These are phyloP conservation scores for Blepharisma undulans DNA, from an alignment of 169 alveolate genomes.

Conservation along the genomic window DNA sequence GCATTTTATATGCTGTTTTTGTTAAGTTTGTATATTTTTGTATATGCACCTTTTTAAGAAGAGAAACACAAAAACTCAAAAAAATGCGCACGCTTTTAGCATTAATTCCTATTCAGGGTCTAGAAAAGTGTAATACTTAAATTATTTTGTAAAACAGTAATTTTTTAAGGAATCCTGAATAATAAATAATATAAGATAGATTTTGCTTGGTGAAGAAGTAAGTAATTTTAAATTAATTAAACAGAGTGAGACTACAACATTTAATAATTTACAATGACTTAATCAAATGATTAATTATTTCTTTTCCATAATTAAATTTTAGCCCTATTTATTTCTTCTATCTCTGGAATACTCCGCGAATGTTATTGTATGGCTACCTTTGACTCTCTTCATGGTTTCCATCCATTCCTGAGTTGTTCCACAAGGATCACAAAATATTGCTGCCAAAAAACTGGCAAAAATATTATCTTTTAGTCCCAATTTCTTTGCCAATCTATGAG, in stretches of 20 bases:
- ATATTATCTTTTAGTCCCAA: neutral
- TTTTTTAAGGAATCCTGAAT: no score
- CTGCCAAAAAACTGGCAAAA: neutral
- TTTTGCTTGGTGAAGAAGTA: no score
- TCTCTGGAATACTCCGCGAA: neutral
- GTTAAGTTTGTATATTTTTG: neutral
- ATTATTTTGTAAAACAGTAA: neutral
- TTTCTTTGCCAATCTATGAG: neutral
- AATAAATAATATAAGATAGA: no score
- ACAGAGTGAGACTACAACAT: no score
- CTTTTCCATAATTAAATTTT: no score
- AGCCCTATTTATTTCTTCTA: neutral
- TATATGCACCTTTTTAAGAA: neutral
- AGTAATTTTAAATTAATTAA: no score
- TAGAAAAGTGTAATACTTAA: neutral
- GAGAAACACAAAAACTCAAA: neutral
- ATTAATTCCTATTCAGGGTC: neutral
- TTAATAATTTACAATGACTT: no score
- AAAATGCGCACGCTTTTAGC: neutral
- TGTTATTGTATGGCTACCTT: neutral
- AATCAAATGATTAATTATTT: no score
- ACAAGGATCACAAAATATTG: neutral
- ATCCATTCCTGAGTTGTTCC: neutral
- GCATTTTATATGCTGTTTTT: neutral
- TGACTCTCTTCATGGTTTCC: neutral